Conservation (phyloP, 2,329 filamentous ascomycete species). For the Falciphora oryzae region DNA sequence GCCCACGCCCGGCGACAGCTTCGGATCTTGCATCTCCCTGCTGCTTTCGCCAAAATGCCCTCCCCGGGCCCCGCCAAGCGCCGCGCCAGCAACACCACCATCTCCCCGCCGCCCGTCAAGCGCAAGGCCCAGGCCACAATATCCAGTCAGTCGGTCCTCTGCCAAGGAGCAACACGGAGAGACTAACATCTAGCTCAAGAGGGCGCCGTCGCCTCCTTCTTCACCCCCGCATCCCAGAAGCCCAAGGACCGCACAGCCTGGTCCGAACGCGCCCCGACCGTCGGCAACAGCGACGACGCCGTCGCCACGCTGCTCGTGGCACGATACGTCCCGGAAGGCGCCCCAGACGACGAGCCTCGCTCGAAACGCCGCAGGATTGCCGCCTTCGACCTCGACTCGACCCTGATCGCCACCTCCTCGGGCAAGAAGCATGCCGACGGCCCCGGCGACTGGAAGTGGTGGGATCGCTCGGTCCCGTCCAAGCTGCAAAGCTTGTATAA, state of each 20-base stretch:
- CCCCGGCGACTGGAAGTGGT: conserved; percentile 90
- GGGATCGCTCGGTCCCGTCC: conserved; percentile 65
- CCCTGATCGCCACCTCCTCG: conserved; percentile 72
- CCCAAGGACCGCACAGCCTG: conserved; percentile 70
- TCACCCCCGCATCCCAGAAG: conserved; percentile 81
- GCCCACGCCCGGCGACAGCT: not conserved
- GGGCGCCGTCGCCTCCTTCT: conserved; percentile 73
- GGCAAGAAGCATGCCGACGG: conserved; percentile 71
- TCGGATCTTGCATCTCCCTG: not conserved
- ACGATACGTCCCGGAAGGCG: conserved; percentile 49
- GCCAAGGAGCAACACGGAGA: not conserved
- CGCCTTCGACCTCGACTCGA: conserved; percentile 79
- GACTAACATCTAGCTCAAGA: conserved; percentile 36
- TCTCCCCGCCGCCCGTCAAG: conserved; percentile 50
- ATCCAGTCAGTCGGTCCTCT: conserved; percentile 34
- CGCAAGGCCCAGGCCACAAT: conserved; percentile 46
- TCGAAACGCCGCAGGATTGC: conserved; percentile 54
- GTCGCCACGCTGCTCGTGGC: conserved; percentile 65
- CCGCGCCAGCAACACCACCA: conserved; percentile 18
- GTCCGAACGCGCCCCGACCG: conserved; percentile 52
- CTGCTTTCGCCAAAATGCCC: not conserved
- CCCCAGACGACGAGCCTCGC: conserved; percentile 18
- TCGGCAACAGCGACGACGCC: conserved; percentile 30
- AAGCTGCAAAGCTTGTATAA: conserved; percentile 60
- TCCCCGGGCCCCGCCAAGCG: not conserved